Evolutionary conservation across 2,329 filamentous ascomycete species (phyloP).

Genomic region (Fusarium brevicatenulatum): DNA sequence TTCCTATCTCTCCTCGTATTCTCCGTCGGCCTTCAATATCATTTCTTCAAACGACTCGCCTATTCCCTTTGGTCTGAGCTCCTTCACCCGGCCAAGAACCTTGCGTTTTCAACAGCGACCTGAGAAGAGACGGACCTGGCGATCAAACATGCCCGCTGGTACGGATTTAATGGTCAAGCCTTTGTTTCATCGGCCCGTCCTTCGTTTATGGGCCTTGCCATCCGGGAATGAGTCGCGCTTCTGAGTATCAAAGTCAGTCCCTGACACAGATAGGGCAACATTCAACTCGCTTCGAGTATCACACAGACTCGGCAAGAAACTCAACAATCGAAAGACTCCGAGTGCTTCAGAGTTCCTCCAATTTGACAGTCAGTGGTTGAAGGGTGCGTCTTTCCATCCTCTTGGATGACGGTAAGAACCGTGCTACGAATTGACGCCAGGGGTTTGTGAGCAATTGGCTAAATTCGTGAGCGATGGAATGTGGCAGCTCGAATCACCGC

Average conservation of each 20-base stretch:
- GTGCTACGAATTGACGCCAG: conserved; percentile 5
- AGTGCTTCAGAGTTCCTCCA: neutral
- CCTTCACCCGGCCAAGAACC: conserved; percentile 1
- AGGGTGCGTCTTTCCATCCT: neutral
- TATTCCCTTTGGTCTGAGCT: conserved; percentile 12
- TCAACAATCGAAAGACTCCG: neutral
- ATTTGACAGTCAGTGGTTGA: neutral
- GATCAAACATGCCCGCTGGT: conserved; percentile 28
- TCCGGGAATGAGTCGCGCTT: conserved; percentile 6
- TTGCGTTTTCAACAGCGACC: conserved; percentile 24
- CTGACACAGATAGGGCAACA: neutral
- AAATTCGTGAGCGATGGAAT: conserved; percentile 15
- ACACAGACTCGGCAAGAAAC: neutral
- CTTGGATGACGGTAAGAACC: conserved; percentile 19
- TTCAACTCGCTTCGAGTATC: neutral
- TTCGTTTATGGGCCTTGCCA: conserved; percentile 10
- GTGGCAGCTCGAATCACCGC: conserved; percentile 33
- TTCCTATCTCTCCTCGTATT: neutral
- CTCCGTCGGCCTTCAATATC: conserved; percentile 3
- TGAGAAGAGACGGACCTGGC: conserved; percentile 27
- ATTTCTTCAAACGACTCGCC: neutral
- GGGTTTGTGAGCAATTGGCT: neutral
- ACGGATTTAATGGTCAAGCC: conserved; percentile 25
- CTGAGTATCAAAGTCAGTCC: conserved; percentile 4
- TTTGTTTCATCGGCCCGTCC: conserved; percentile 35